Evolutionary conservation across 1,284 basidiomycete genomes (phyloP).

Genomic region (Gomphus bonarii): DNA sequence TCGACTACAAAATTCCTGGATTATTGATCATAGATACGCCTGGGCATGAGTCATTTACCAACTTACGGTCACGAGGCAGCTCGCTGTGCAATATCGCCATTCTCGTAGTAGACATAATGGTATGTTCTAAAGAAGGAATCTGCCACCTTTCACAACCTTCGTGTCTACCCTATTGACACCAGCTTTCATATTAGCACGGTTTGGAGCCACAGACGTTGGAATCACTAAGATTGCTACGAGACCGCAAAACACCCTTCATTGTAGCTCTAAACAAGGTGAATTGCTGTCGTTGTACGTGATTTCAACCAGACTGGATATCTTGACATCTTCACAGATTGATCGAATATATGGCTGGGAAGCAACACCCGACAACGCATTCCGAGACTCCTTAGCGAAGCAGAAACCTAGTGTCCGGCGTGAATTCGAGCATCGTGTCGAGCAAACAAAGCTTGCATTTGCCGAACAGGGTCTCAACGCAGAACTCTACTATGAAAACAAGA

Average conservation of each 20-base stretch:
- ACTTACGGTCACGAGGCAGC: constrained; percentile 91
- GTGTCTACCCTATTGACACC: constrained; percentile 6
- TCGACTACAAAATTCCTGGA: constrained; percentile 97
- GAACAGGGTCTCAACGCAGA: constrained; percentile 96
- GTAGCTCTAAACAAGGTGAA: constrained; percentile 93
- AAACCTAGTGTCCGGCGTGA: constrained; percentile 75
- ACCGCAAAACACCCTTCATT: constrained; percentile 97
- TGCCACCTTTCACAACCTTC: not conserved
- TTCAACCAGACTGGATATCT: not conserved
- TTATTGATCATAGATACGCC: constrained; percentile 97
- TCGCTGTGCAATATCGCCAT: constrained; percentile 99
- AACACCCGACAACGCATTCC: constrained; percentile 88
- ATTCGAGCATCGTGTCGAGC: constrained; percentile 83
- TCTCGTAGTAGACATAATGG: constrained; percentile 98
- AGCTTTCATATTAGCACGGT: constrained; percentile 57
- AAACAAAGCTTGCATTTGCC: constrained; percentile 88
- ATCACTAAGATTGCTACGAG: constrained; percentile 85
- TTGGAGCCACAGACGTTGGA: constrained; percentile 97
- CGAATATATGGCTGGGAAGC: constrained; percentile 94
- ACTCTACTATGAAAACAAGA: constrained; percentile 98
- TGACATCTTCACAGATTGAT: constrained; percentile 60
- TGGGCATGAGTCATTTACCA: constrained; percentile 99
- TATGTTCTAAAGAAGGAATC: constrained; percentile 22
- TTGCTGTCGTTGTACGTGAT: not conserved
- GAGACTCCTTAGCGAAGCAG: constrained; percentile 86